phyloP scores from a whole-genome alignment of 108 stramenopile species.

The Fragilaria radians region DNA sequence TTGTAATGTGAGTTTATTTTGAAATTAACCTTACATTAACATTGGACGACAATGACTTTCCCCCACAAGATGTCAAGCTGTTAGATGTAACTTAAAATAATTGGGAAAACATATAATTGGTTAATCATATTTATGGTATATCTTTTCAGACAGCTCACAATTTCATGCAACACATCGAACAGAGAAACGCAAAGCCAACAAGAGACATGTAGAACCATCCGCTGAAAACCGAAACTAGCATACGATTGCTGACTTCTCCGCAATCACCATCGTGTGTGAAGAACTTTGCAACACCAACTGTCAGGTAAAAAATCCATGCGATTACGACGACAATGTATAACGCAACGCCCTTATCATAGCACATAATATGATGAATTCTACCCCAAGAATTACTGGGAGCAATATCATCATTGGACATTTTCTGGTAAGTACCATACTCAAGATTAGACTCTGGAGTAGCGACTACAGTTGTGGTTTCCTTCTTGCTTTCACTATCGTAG shows the following conservation, averaged over 20 bases:
- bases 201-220: slow-evolving; percentile 42
- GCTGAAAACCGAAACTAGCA: slow-evolving; percentile 22
- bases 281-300: slow-evolving; percentile 26
- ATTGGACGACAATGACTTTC: no score
- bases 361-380: slow-evolving; percentile 56
- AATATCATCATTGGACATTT: slow-evolving; percentile 10
- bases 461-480: not conserved
- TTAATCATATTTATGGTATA: no score
- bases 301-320: slow-evolving; percentile 38
- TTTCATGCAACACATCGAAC: slow-evolving; percentile 50
- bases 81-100: no score
- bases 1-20: no score
- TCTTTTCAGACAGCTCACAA: not conserved
- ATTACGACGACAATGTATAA: slow-evolving; percentile 55
- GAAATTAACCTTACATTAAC: no score
- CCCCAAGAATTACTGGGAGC: slow-evolving; percentile 13
- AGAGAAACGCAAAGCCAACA: slow-evolving; percentile 49
- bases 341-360: slow-evolving; percentile 60
- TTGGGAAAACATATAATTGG: no score
- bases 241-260: slow-evolving; percentile 9
- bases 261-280: slow-evolving; percentile 17
- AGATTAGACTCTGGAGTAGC: not conserved
- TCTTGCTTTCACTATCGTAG: not conserved
- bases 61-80: no score
- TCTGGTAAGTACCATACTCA: slow-evolving; percentile 7